A percentile compares a stretch with the other conserved stretches of the same genome.
phyloP scores from a whole-genome alignment of 345 rosid species.

The Citrus cavaleriei region DNA sequence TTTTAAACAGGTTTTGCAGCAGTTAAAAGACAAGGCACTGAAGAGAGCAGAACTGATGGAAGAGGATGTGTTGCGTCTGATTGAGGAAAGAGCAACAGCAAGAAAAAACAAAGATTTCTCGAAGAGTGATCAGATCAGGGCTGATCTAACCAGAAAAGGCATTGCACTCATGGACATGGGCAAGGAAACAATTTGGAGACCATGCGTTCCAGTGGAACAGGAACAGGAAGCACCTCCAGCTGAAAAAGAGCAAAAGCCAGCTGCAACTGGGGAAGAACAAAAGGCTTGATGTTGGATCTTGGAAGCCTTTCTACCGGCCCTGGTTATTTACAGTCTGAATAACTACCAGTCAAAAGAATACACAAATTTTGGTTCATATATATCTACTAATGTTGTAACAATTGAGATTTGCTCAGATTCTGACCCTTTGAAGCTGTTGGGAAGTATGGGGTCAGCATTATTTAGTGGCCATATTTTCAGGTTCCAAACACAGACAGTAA shows the following conservation, averaged over 20 bases:
- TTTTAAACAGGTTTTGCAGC: slow-evolving; percentile 44
- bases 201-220: slow-evolving; percentile 49
- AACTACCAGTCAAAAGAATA: neutral
- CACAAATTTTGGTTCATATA: neutral
- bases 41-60: slow-evolving; percentile 57
- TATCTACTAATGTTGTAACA: neutral
- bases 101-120: slow-evolving; percentile 65
- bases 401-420: neutral
- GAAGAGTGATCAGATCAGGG: slow-evolving; percentile 70
- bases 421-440: neutral
- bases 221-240: slow-evolving; percentile 16
- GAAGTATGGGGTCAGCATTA: neutral
- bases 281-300: neutral
- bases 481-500: neutral
- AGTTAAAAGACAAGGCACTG: slow-evolving; percentile 65
- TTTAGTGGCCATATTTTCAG: neutral
- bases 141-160: slow-evolving; percentile 54
- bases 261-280: neutral
- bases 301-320: neutral
- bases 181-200: slow-evolving; percentile 74
- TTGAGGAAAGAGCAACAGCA: slow-evolving; percentile 59
- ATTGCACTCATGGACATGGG: slow-evolving; percentile 88
- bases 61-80: slow-evolving; percentile 41
- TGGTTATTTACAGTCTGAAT: neutral
- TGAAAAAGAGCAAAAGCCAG: slow-evolving; percentile 10